These are phyloP conservation scores for Beauveria varroae DNA, from an alignment of 2,329 filamentous ascomycete genomes.

Conservation along the genomic window DNA sequence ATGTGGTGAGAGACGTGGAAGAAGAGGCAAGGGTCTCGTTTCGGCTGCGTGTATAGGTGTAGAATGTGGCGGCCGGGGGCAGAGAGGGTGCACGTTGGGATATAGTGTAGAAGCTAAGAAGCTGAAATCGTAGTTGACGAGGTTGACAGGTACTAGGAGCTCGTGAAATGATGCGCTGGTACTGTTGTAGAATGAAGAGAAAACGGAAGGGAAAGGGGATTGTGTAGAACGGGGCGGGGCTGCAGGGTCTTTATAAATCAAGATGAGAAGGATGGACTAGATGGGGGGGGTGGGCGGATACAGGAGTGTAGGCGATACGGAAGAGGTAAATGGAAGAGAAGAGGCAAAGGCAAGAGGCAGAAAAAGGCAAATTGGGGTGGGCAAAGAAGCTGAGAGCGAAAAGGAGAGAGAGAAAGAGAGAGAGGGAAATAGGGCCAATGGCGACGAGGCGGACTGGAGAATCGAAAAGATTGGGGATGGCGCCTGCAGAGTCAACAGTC, in stretches of 20 bases:
- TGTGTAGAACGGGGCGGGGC: background rate
- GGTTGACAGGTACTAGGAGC: background rate
- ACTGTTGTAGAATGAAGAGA: background rate
- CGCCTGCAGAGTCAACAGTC: no score
- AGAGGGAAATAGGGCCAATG: no score
- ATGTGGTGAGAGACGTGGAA: no score
- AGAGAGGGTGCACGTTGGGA: no score
- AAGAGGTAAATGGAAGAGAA: background rate
- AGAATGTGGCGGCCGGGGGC: no score
- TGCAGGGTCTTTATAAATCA: slow-evolving; percentile 12
- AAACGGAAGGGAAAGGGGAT: background rate
- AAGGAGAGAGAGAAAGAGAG: no score
- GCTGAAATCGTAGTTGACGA: no score
- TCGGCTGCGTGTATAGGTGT: background rate
- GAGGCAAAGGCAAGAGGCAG: background rate
- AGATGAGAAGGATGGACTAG: background rate
- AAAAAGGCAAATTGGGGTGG: no score
- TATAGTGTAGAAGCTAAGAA: no score
- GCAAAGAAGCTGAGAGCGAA: no score
- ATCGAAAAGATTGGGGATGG: no score
- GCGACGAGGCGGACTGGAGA: no score
- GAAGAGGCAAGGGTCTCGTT: background rate
- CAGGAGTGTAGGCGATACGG: background rate
- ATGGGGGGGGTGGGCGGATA: background rate
- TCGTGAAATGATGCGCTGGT: background rate